Evolutionary conservation across 2,329 filamentous ascomycete species (phyloP).

Genomic region (Tympanopsis confertula): DNA sequence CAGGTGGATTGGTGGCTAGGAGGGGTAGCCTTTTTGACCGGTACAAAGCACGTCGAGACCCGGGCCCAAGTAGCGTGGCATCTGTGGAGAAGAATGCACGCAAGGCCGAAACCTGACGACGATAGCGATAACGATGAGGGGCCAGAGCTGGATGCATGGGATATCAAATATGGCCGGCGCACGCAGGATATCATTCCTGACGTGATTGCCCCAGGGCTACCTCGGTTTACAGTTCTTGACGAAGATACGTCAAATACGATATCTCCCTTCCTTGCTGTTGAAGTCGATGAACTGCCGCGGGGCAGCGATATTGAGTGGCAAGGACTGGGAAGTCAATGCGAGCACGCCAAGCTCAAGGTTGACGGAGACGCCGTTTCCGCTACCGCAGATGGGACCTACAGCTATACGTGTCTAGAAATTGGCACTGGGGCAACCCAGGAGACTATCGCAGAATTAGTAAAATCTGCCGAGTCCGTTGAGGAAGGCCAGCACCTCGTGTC

Average conservation of each 20-base stretch:
- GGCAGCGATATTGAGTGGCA: slow-evolving; percentile 48
- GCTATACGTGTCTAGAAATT: too few relatives aligned
- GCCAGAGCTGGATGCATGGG: slow-evolving; percentile 14
- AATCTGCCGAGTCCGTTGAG: too few relatives aligned
- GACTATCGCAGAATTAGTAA: too few relatives aligned
- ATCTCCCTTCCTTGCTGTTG: slow-evolving; percentile 39
- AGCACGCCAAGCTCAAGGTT: slow-evolving; percentile 1
- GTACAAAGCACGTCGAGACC: neutral
- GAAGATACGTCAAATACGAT: slow-evolving; percentile 6
- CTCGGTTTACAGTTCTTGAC: neutral
- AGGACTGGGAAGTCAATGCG: slow-evolving; percentile 24
- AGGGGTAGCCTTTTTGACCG: slow-evolving; percentile 37
- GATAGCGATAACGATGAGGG: slow-evolving; percentile 16
- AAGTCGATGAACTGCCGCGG: slow-evolving; percentile 42
- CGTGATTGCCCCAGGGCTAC: neutral
- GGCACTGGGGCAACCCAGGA: too few relatives aligned
- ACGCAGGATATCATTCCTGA: slow-evolving; percentile 16
- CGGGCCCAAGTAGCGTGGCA: neutral
- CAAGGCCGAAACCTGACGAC: neutral
- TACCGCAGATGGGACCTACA: too few relatives aligned
- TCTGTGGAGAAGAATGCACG: neutral
- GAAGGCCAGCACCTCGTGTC: too few relatives aligned
- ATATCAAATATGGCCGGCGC: slow-evolving; percentile 17
- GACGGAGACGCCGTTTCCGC: too few relatives aligned
- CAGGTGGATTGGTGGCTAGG: slow-evolving; percentile 40